These are phyloP conservation scores for Crucibulum laeve DNA, from an alignment of 768 basidiomycete species.

Conservation along the genomic window DNA sequence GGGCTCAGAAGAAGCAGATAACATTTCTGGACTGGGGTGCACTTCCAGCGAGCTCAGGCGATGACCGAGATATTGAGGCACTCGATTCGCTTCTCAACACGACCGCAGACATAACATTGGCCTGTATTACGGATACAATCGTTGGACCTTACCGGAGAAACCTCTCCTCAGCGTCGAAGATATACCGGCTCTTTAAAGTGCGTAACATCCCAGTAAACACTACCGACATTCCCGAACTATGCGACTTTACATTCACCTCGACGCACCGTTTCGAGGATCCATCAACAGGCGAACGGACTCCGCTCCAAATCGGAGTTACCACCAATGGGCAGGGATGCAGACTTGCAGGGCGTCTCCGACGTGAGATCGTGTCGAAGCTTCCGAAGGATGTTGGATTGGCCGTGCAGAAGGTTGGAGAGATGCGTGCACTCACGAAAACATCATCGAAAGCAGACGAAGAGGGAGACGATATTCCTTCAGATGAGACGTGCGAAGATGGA, in stretches of 20 bases:
- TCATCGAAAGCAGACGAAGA: too few species aligned
- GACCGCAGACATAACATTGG: constrained; percentile 34
- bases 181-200: constrained; percentile 50
- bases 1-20: constrained; percentile 53
- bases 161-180: constrained; percentile 47
- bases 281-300: constrained; percentile 35
- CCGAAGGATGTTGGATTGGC: constrained; percentile 73
- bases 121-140: constrained; percentile 82
- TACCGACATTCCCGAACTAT: constrained; percentile 82
- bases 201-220: constrained; percentile 76
- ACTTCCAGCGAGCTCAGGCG: constrained; percentile 26
- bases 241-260: constrained; percentile 86
- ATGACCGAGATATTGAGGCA: constrained; percentile 34
- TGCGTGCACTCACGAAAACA: constrained; percentile 62
- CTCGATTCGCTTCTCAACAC: constrained; percentile 44
- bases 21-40: constrained; percentile 51
- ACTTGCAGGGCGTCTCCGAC: constrained; percentile 69
- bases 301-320: constrained; percentile 77
- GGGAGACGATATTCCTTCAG: constrained; percentile 24
- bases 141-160: constrained; percentile 37
- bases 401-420: constrained; percentile 64
- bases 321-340: constrained; percentile 93
- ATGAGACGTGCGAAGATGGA: constrained; percentile 51
- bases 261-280: constrained; percentile 74
- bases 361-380: constrained; percentile 77